Conservation (phyloP, 306 rosid species). For the Rosa rugosa region DNA sequence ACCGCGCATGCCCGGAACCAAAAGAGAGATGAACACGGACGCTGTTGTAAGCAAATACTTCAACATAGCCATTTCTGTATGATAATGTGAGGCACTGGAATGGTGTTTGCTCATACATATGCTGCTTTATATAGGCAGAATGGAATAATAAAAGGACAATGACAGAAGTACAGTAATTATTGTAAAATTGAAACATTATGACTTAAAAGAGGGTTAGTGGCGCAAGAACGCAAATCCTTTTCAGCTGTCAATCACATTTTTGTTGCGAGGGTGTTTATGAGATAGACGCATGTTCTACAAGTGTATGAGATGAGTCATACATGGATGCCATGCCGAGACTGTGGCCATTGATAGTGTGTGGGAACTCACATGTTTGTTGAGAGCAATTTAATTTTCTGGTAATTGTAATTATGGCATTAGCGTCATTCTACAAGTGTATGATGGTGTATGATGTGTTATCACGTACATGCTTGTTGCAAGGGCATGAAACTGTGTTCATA, state of each 20-base stretch:
- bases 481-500: too few species aligned
- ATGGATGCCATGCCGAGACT: not conserved
- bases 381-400: not conserved
- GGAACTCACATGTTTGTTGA: not conserved
- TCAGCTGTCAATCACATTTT: not conserved
- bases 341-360: not conserved
- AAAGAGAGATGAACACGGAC: conserved; percentile 17
- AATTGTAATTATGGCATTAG: not conserved
- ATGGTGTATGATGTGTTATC: too few species aligned
- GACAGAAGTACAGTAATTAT: not conserved
- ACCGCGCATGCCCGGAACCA: conserved; percentile 11
- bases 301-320: not conserved
- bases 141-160: not conserved
- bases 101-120: not conserved
- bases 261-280: not conserved
- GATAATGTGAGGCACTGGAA: not conserved
- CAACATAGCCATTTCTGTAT: conserved; percentile 26
- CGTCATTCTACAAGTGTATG: too few species aligned
- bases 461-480: too few species aligned
- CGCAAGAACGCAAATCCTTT: not conserved
- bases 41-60: conserved; percentile 6
- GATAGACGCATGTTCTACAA: not conserved
- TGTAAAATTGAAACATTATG: not conserved
- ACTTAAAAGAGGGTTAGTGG: not conserved
- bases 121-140: not conserved